Evolutionary conservation across 345 rosid genomes (phyloP), one percentile per base, ranked within the genome.

Genomic region (Heritiera littoralis): DNA sequence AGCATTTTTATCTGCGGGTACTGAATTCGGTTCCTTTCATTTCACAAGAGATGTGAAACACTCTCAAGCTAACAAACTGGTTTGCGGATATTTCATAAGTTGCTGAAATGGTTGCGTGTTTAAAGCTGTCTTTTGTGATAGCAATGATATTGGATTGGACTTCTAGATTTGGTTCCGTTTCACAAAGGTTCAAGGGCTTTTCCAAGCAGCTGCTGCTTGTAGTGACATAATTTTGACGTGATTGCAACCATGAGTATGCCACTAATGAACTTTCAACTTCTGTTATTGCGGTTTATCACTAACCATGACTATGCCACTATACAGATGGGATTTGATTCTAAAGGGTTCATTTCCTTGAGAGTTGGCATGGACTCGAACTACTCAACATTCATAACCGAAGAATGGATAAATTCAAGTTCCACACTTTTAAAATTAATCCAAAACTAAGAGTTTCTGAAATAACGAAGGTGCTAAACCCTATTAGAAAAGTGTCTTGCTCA

Each of bases 181-280:
- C 7, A n/a, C 56, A 20, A 5, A 20, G 38, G 11, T 32, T 28
- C 74, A 28, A 70, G 56, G 56, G 58, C 51, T 11, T 4, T 11
- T 69, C 74, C 74, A 69, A 23, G n/a, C n/a, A 23, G 40, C 55
- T 46, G 56, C 74, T 46, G 74, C 30, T 68, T 43, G 12, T 17
- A 66, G 46, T 66, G 69, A 7, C 23, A 56, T 56, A 58, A 58
- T 58, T 58, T n/a, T n/a, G 49, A 68, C 9, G 46, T 68, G 49
- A 45, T 46, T 46, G 74, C 74, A 69, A 46, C 55, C 18, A 48
- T 69, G 55, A 28, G 11, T 46, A 46, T 13, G 2, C 54, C 73
- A 20, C 55, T 45, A 23, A 69, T 69, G 38, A 69, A 20, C 55
- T 69, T 69, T 69, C 74, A 48, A 6, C 20, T 7, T 69, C 5